Base-by-base conservation (phyloP, 139 green algal species). In the Pleodorina starrii region DNA sequence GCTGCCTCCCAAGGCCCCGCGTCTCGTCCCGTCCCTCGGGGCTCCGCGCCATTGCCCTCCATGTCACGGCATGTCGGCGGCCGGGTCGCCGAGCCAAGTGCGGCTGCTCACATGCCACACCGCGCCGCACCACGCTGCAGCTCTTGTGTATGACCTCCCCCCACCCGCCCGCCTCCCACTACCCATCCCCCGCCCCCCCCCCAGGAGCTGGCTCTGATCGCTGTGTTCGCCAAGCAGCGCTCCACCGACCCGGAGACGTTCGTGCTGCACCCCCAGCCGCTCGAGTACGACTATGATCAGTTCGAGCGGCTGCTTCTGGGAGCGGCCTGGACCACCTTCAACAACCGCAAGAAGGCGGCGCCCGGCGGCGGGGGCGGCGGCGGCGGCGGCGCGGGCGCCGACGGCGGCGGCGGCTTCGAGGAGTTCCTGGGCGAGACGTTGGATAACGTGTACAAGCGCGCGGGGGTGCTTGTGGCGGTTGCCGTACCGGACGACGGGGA, bases 271-370 rank as follows among this genome's bases (percentile, higher is more conserved):
- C 82, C 90, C 17, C 92, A 93, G 59, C 95, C 95, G 1, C 66
- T 97, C 60, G 90, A 92, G 59, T 83, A 96, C 40, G 92, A 95
- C 48, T 96, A 96, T 42, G 79, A 94, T 68, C 93, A 97, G 87
- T 97, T 97, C 90, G 95, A 97, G 93, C 88, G 90, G 42, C 76
- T 97, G 59, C 89, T 97, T 54, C 83, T 97, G 46, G 93, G 91
- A 57, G 94, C 96, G 12, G 92, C 94, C 1, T 88, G 72, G 79
- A 90, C 93, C 84, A 87, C 96, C 46, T 94, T 94, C 81, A 76
- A 89, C 54, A 89, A 88, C 66, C 46, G 82, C 38, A 93, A 93
- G 66, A 96, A 94, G 91, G 68, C 81, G 32, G 63, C 81, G 81
- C 63, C 81, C 29, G 57, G 48, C 14, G 35, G 11, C 14, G 81